A percentile compares a stretch with the other conserved stretches of the same genome.
Conservation (phyloP, 345 rosid genomes). For the Anacardium occidentale region DNA sequence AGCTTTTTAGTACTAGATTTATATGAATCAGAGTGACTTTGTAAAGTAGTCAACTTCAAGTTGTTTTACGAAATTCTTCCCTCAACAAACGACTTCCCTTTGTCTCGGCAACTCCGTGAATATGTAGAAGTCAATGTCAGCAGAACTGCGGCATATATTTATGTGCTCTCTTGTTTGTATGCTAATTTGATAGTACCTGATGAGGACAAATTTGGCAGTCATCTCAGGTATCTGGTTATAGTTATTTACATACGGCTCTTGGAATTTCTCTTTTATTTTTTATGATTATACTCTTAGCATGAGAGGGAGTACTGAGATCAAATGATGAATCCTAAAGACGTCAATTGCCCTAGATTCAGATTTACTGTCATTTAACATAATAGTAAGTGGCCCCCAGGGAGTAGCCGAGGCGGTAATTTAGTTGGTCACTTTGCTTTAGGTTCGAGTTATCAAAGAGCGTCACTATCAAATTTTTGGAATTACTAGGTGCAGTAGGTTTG, state of each 20-base stretch:
- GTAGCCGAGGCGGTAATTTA: too few relatives aligned
- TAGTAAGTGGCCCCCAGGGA: too few relatives aligned
- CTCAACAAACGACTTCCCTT: not conserved
- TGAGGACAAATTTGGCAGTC: not conserved
- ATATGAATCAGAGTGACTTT: not conserved
- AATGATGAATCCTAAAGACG: not conserved
- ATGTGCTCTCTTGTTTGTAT: not conserved
- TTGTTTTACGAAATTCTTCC: not conserved
- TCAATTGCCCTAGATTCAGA: not conserved
- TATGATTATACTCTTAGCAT: not conserved
- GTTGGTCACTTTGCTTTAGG: too few relatives aligned
- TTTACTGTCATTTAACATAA: not conserved
- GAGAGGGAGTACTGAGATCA: not conserved
- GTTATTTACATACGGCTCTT: not conserved
- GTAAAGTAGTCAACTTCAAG: not conserved
- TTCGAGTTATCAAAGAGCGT: too few relatives aligned
- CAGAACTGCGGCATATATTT: not conserved
- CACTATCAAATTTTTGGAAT: too few relatives aligned
- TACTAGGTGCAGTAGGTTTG: too few relatives aligned
- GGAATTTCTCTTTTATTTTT: not conserved
- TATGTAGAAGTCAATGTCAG: not conserved
- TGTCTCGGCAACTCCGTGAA: not conserved
- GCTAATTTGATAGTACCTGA: not conserved
- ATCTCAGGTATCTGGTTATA: not conserved
- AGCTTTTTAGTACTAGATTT: not conserved